A percentile compares a stretch with the other conserved stretches of the same genome.
These are phyloP conservation scores for Kodamaea sp. DNA, from an alignment of 1,139 yeast species.

Conservation along the genomic window DNA sequence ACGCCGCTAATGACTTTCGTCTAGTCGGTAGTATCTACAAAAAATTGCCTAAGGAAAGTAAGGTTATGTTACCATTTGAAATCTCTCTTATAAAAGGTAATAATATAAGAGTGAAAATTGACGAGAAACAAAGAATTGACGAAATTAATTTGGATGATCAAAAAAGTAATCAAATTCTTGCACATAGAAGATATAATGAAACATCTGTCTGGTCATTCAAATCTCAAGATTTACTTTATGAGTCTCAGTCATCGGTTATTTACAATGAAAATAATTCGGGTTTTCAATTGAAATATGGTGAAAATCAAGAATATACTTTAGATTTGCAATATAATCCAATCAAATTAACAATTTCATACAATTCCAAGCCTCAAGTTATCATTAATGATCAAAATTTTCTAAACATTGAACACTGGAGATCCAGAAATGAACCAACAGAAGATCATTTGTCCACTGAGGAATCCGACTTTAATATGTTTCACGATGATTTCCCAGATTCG, in stretches of 20 bases:
- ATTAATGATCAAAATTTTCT: slow-evolving; percentile 68
- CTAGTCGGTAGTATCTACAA: slow-evolving; percentile 50
- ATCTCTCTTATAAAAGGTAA: slow-evolving; percentile 53
- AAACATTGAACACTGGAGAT: slow-evolving; percentile 77
- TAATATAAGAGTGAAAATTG: slow-evolving; percentile 56
- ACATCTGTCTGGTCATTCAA: slow-evolving; percentile 60
- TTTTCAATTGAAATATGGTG: slow-evolving; percentile 40
- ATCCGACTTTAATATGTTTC: slow-evolving; percentile 52
- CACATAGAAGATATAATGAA: slow-evolving; percentile 53
- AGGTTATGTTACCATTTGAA: slow-evolving; percentile 50
- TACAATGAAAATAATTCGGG: slow-evolving; percentile 17
- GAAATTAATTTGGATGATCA: slow-evolving; percentile 3
- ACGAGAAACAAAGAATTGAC: slow-evolving; percentile 48
- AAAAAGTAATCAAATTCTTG: slow-evolving; percentile 21
- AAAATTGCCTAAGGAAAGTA: slow-evolving; percentile 23
- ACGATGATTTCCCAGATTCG: slow-evolving; percentile 60
- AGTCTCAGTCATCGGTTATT: slow-evolving; percentile 7
- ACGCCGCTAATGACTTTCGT: slow-evolving; percentile 17
- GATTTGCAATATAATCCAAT: slow-evolving; percentile 50
- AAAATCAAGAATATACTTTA: slow-evolving; percentile 29
- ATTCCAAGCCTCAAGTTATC: slow-evolving; percentile 46
- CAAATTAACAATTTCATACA: slow-evolving; percentile 44
- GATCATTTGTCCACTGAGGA: slow-evolving; percentile 52
- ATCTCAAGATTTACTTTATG: slow-evolving; percentile 6
- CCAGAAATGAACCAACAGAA: slow-evolving; percentile 26